Conservation (phyloP, 352 stramenopile species). For the Globisporangium solare region DNA sequence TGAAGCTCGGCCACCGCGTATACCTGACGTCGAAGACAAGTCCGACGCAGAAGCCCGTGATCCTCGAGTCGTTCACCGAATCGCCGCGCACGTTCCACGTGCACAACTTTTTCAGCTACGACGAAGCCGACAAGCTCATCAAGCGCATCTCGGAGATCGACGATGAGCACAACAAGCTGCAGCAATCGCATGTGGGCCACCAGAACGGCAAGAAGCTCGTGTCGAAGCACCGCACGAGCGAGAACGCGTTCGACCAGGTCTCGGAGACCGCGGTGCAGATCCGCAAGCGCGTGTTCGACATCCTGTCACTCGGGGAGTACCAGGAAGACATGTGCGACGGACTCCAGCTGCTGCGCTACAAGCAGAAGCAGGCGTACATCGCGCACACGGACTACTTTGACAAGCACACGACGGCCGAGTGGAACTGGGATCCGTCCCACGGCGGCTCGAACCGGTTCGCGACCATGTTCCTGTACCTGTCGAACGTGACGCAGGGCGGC, state of each 20-base stretch:
- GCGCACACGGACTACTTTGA: slow-evolving; percentile 93
- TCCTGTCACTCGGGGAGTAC: slow-evolving; percentile 90
- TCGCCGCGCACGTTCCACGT: slow-evolving; percentile 82
- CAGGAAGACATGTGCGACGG: slow-evolving; percentile 90
- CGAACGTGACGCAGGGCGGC: slow-evolving; percentile 67
- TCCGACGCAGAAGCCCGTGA: slow-evolving; percentile 49
- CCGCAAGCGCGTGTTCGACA: slow-evolving; percentile 85
- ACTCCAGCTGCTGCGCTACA: slow-evolving; percentile 94
- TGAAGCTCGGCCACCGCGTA: slow-evolving; percentile 72
- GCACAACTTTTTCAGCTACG: slow-evolving; percentile 83
- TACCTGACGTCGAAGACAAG: slow-evolving; percentile 43
- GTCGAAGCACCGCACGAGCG: slow-evolving; percentile 74
- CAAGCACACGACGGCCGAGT: slow-evolving; percentile 37
- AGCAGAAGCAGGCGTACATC: slow-evolving; percentile 93
- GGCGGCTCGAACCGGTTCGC: slow-evolving; percentile 83
- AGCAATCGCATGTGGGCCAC: slow-evolving; percentile 76
- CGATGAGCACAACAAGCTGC: slow-evolving; percentile 75
- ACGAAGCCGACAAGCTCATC: slow-evolving; percentile 81
- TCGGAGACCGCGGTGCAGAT: slow-evolving; percentile 68
- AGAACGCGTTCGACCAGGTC: slow-evolving; percentile 87
- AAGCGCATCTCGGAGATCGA: slow-evolving; percentile 76
- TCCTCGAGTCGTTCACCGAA: slow-evolving; percentile 76
- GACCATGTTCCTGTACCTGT: slow-evolving; percentile 83
- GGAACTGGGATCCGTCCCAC: slow-evolving; percentile 71
- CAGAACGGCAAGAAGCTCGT: slow-evolving; percentile 64